phyloP scores from a whole-genome alignment of 164 flowering plant genomes.

The Platanus orientalis region DNA sequence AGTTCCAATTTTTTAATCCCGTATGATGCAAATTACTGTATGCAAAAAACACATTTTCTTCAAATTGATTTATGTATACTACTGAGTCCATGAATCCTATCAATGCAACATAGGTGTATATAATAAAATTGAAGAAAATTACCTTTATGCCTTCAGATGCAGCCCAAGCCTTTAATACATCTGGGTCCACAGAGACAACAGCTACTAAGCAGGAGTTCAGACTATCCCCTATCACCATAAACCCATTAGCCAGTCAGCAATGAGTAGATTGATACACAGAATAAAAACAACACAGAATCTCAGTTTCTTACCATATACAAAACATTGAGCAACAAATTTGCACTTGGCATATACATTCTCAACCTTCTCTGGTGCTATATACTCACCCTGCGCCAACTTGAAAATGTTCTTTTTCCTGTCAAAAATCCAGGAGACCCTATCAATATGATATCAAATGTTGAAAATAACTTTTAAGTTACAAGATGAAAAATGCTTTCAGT shows the following conservation, averaged over 20 bases:
- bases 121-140: too few species aligned
- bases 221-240: slow-evolving; percentile 84
- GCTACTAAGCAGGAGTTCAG: slow-evolving; percentile 84
- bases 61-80: too few species aligned
- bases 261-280: neutral
- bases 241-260: too few species aligned
- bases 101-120: too few species aligned
- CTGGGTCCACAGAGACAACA: slow-evolving; percentile 68
- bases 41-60: too few species aligned
- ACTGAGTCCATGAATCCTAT: too few species aligned
- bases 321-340: slow-evolving; percentile 82
- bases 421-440: slow-evolving; percentile 1
- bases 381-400: slow-evolving; percentile 96
- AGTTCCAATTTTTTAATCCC: too few species aligned
- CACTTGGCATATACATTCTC: slow-evolving; percentile 94
- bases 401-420: slow-evolving; percentile 95
- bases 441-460: too few species aligned
- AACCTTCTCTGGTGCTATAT: slow-evolving; percentile 93
- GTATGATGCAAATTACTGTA: too few species aligned
- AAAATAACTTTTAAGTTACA: too few species aligned
- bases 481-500: too few species aligned
- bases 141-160: slow-evolving; percentile 80
- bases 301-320: slow-evolving; percentile 69
- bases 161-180: slow-evolving; percentile 76
- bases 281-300: neutral